These are phyloP conservation scores for Tagetes erecta DNA, from an alignment of 129 eudicot genomes.

Conservation along the genomic window DNA sequence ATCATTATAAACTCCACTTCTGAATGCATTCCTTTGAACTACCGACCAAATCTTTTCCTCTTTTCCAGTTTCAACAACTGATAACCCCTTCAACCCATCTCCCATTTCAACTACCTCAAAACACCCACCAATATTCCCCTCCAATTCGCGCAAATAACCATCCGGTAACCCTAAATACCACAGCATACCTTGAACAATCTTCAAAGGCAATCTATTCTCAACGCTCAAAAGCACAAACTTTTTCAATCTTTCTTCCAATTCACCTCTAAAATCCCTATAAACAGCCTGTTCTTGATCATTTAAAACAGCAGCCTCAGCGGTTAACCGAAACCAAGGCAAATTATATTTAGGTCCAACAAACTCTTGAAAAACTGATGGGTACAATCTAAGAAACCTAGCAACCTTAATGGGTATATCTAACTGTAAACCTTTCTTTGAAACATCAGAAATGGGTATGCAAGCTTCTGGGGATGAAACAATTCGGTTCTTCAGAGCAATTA, in stretches of 20 bases:
- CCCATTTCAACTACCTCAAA: slow-evolving; percentile 68
- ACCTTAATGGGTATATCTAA: slow-evolving; percentile 68
- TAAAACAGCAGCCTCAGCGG: slow-evolving; percentile 53
- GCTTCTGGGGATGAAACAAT: slow-evolving; percentile 52
- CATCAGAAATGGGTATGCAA: slow-evolving; percentile 68
- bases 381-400: slow-evolving; percentile 61
- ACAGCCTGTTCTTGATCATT: slow-evolving; percentile 54
- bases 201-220: slow-evolving; percentile 64
- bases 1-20: slow-evolving; percentile 43
- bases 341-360: slow-evolving; percentile 64
- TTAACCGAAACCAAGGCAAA: slow-evolving; percentile 83
- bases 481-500: slow-evolving; percentile 66
- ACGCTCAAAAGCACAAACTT: slow-evolving; percentile 65
- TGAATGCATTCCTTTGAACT: slow-evolving; percentile 62
- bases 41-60: slow-evolving; percentile 39
- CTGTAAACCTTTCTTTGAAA: slow-evolving; percentile 62
- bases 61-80: slow-evolving; percentile 35
- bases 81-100: slow-evolving; percentile 67
- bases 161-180: slow-evolving; percentile 87
- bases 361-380: slow-evolving; percentile 79
- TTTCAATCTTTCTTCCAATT: slow-evolving; percentile 55
- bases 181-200: slow-evolving; percentile 62
- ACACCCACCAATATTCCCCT: slow-evolving; percentile 46
- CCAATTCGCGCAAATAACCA: slow-evolving; percentile 46
- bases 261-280: slow-evolving; percentile 52